phyloP scores from a whole-genome alignment of 495 filamentous ascomycete species.

The Neurospora africana region DNA sequence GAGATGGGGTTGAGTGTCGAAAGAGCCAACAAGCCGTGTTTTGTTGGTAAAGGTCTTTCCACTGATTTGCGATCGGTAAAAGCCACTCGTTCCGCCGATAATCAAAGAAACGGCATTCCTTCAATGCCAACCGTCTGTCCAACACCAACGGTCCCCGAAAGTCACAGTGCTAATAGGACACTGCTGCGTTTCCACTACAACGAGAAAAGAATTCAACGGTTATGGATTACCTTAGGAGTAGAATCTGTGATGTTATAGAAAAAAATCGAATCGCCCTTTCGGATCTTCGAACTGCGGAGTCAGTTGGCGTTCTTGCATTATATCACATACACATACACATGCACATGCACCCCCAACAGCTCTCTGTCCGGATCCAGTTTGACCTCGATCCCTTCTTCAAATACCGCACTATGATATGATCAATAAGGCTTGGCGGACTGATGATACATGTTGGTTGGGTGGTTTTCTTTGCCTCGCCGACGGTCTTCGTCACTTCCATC shows the following conservation, averaged over 20 bases:
- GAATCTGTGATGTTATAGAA: neutral
- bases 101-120: neutral
- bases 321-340: neutral
- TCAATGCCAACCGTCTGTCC: neutral
- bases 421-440: neutral
- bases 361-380: neutral
- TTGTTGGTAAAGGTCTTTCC: too few relatives aligned
- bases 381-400: neutral
- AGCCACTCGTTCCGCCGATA: neutral
- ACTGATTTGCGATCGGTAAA: neutral
- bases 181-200: neutral
- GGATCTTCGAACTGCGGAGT: neutral
- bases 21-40: too few relatives aligned
- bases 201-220: neutral
- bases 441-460: neutral
- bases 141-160: neutral
- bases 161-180: neutral
- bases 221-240: fast-evolving
- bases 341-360: neutral
- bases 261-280: neutral
- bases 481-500: neutral
- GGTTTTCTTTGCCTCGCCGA: neutral
- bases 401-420: neutral
- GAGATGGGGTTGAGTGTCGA: too few relatives aligned
- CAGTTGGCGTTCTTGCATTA: neutral